Base-by-base conservation (phyloP, 345 rosid species). In the Citrus sp. region DNA sequence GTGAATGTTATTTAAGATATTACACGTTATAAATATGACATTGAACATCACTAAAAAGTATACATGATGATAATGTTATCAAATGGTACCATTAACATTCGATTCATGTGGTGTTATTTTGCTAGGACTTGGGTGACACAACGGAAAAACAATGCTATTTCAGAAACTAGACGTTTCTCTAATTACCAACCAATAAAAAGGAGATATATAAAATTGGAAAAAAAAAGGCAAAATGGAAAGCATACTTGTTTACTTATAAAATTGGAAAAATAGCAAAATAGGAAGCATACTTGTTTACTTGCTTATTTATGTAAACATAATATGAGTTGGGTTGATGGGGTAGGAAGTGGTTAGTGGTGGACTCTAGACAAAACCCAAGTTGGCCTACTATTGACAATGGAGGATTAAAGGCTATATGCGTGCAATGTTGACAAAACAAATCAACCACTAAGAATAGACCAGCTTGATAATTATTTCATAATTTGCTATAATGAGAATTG, bases 371-470 rank as follows among this genome's bases (percentile, higher is more conserved):
- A 34, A 72, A n/a, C 64, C 64, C 55, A 71, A 72, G 37, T 70
- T 76, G 79, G 37, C 10, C 54, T 38, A n/a, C 51, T 46, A 46
- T 40, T 58, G 37, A 9, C 42, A 59, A 67, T 67, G 60, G 71
- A 49, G 35, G 22, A 24, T 37, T 51, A 73, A 59, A 67, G 37
- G 75, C 19, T 60, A n/a, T 37, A 8, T 38, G 13, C 2, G 22
- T 42, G 14, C 37, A 51, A 9, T 37, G 68, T 65, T 82, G 76
- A 82, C 76, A 74, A 74, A 73, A 62, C 72, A 77, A 42, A 34
- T 37, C 75, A 74, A 65, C 76, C 66, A 74, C 79, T 35, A 55
- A 62, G 32, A 77, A 70, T 73, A 67, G 71, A 81, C 67, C 40
- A 13, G 22, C 58, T 18, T 16, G 22, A 54, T 54, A 54, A 14